Evolutionary conservation across 2,329 filamentous ascomycete species (phyloP).

Genomic region (Fusarium euwallaceae): DNA sequence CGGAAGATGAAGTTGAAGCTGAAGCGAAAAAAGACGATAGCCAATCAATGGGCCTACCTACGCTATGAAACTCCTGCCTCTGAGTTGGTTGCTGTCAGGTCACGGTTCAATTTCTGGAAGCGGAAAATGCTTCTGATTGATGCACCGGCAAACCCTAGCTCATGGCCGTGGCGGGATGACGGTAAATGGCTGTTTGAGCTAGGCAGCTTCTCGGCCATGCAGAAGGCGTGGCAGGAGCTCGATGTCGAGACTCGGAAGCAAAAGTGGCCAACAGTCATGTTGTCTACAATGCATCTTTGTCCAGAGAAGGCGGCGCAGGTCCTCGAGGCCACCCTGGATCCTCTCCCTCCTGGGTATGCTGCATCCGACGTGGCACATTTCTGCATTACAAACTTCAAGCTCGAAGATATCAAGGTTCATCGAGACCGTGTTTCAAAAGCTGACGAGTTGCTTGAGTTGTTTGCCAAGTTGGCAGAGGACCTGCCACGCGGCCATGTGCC

Average conservation of each 20-base stretch:
- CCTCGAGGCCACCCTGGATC: slow-evolving; percentile 55
- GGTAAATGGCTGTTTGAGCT: slow-evolving; percentile 50
- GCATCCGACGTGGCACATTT: slow-evolving; percentile 54
- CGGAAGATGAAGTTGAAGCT: slow-evolving; percentile 4
- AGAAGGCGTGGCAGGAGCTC: slow-evolving; percentile 50
- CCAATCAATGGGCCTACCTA: slow-evolving; percentile 51
- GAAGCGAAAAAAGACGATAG: slow-evolving; percentile 23
- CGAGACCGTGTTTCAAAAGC: slow-evolving; percentile 45
- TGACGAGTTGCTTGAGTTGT: slow-evolving; percentile 48
- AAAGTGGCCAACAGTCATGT: slow-evolving; percentile 53
- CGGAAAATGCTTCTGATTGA: slow-evolving; percentile 42
- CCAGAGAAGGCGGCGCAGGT: slow-evolving; percentile 51
- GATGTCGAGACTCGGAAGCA: slow-evolving; percentile 42
- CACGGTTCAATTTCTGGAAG: slow-evolving; percentile 50
- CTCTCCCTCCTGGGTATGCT: slow-evolving; percentile 54
- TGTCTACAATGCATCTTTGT: slow-evolving; percentile 51
- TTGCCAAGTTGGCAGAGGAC: slow-evolving; percentile 48
- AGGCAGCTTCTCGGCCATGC: slow-evolving; percentile 49
- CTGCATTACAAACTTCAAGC: slow-evolving; percentile 43
- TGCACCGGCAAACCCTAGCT: slow-evolving; percentile 25
- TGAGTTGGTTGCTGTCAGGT: slow-evolving; percentile 39
- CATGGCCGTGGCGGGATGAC: slow-evolving; percentile 46
- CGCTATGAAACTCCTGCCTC: slow-evolving; percentile 44
- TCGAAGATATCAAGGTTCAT: slow-evolving; percentile 26
- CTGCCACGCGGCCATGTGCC: slow-evolving; percentile 48